These are phyloP conservation scores for Mrakiaceae sp. DNA, from an alignment of 1,284 basidiomycete species.

Conservation along the genomic window DNA sequence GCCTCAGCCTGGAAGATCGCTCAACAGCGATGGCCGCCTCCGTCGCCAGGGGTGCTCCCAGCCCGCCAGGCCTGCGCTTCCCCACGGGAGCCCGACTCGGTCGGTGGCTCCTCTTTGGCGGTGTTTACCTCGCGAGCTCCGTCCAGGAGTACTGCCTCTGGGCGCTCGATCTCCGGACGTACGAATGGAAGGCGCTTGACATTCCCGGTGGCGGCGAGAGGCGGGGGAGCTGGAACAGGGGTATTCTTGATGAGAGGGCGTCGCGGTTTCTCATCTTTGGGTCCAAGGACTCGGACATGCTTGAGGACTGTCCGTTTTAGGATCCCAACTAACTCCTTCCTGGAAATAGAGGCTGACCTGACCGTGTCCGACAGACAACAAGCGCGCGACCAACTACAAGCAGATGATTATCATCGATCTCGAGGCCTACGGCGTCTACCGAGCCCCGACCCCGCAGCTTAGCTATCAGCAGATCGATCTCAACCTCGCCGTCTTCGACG, in stretches of 20 bases:
- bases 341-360: not conserved
- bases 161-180: slow-evolving; percentile 66
- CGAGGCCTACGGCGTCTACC: slow-evolving; percentile 65
- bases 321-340: not conserved
- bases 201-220: slow-evolving; percentile 19
- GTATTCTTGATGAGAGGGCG: slow-evolving; percentile 18
- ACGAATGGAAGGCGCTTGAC: slow-evolving; percentile 76
- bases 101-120: slow-evolving; percentile 73
- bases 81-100: slow-evolving; percentile 83
- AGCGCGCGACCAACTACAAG: slow-evolving; percentile 77
- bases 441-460: not conserved
- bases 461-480: slow-evolving; percentile 29
- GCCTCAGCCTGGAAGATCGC: slow-evolving; percentile 55
- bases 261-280: slow-evolving; percentile 74
- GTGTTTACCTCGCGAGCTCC: slow-evolving; percentile 78
- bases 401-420: slow-evolving; percentile 82
- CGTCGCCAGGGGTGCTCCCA: not conserved
- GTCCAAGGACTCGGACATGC: slow-evolving; percentile 70
- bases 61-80: slow-evolving; percentile 80
- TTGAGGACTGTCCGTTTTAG: slow-evolving; percentile 53
- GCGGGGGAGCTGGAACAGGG: slow-evolving; percentile 26
- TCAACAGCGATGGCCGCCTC: slow-evolving; percentile 48
- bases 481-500: slow-evolving; percentile 65
- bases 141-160: slow-evolving; percentile 70
- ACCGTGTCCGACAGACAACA: slow-evolving; percentile 44